Evolutionary conservation across 495 filamentous ascomycete genomes (phyloP), one percentile per base, ranked within the genome.

Genomic region (Schizothecium vesticola): DNA sequence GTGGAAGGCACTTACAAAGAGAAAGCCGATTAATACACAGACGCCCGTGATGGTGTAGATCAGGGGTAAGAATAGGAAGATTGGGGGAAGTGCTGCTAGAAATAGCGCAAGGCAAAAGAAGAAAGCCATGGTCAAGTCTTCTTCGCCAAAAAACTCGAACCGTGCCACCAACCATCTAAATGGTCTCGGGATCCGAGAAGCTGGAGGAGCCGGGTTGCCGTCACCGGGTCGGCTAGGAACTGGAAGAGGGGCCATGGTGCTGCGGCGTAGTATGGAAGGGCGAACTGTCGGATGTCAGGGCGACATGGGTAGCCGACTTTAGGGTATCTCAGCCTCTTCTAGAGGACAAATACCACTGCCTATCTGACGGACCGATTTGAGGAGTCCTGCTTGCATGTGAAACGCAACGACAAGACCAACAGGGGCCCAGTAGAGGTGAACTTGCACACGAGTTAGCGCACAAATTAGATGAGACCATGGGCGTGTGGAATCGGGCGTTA

Each of bases 1-100:
- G 1, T 22, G 29, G 28, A 21, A n/a, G 12, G 22, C 7, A 65
- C 75, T 75, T 70, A 79, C 78, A 25, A 71, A 4, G 16, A 79
- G 12, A 31, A 72, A 70, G 12, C 60, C 58, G 57, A 68, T 12
- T 0, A 75, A 25, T 28, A 68, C 68, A 26, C 26, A 16, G 29
- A 68, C 2, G 19, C 71, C 29, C 31, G 70, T 19, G 29, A 61
- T 66, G 36, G 73, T 62, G 72, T 55, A 78, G 21, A 43, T 68
- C 59, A 66, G 70, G 11, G 72, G 66, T 25, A 75, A 56, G 24
- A 65, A 4, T 22, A 70, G 56, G 13, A 80, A 56, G 59, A 36
- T 60, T 36, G 61, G 11, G 12, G 69, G 21, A 2, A 65, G 58
- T 10, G 56, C 55, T 16, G 56, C 13, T 13, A 62, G 11, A 43